Percentiles rank a stretch among this genome's conserved stretches.
Evolutionary conservation across 495 filamentous ascomycete genomes (phyloP).

Genomic region (Glonium stellatum): DNA sequence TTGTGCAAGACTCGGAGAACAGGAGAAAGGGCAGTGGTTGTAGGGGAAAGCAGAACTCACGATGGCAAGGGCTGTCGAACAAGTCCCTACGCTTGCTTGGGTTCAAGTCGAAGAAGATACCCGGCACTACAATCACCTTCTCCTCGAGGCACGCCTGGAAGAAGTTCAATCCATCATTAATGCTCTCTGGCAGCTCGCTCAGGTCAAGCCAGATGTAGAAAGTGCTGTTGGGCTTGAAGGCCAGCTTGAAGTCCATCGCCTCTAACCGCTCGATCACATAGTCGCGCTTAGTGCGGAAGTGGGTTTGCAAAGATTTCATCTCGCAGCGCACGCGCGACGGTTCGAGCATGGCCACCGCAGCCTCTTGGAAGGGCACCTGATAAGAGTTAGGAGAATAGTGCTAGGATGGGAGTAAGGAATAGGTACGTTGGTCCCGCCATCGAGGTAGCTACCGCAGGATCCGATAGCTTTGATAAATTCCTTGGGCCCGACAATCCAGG

Average conservation of each 20-base stretch:
- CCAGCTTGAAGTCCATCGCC: constrained; percentile 69
- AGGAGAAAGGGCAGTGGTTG: neutral
- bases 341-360: constrained; percentile 85
- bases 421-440: constrained; percentile 75
- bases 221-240: constrained; percentile 75
- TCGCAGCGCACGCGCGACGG: constrained; percentile 71
- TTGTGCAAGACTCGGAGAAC: neutral
- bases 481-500: constrained; percentile 92
- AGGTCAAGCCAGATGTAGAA: constrained; percentile 87
- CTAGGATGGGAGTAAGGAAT: no score
- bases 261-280: constrained; percentile 71
- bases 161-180: constrained; percentile 91
- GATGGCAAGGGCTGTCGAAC: constrained; percentile 93
- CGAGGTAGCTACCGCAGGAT: constrained; percentile 89
- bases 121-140: constrained; percentile 91
- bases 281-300: constrained; percentile 87
- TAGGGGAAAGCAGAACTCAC: constrained; percentile 3
- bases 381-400: no score
- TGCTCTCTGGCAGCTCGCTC: constrained; percentile 58
- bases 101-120: constrained; percentile 90
- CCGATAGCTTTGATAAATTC: constrained; percentile 93
- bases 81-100: constrained; percentile 82
- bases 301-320: constrained; percentile 80
- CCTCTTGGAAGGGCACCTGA: constrained; percentile 78
- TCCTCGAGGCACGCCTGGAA: constrained; percentile 87